phyloP scores from a whole-genome alignment of 2,329 filamentous ascomycete genomes.

The Knufia petricola region DNA sequence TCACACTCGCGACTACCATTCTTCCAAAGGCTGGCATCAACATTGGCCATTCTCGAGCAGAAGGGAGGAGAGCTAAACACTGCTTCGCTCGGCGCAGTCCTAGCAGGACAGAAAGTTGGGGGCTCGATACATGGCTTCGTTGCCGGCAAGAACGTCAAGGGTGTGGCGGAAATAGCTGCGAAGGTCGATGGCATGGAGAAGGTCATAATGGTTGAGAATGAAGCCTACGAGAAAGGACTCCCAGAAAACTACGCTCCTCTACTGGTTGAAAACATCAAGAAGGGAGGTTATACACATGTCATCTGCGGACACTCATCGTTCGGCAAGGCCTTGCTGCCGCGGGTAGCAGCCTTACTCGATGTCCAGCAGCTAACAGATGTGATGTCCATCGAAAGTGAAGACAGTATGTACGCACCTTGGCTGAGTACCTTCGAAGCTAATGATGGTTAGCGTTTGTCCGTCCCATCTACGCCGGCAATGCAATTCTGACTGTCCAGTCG shows the following conservation, averaged over 20 bases:
- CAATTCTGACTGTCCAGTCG: constrained; percentile 90
- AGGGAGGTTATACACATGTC: constrained; percentile 85
- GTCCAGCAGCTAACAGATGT: constrained; percentile 91
- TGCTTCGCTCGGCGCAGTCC: constrained; percentile 73
- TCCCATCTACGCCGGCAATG: constrained; percentile 95
- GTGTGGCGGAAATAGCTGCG: constrained; percentile 70
- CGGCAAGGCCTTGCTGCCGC: constrained; percentile 87
- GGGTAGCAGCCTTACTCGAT: constrained; percentile 84
- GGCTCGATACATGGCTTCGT: constrained; percentile 79
- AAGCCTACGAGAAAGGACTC: constrained; percentile 86
- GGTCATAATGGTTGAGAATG: constrained; percentile 79
- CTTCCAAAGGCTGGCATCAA: constrained; percentile 65
- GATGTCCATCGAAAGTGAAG: constrained; percentile 73
- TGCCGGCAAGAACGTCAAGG: constrained; percentile 67
- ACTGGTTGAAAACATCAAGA: constrained; percentile 92
- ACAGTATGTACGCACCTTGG: constrained; percentile 45
- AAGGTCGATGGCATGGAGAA: constrained; percentile 88
- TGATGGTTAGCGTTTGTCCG: constrained; percentile 64
- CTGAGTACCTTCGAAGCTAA: not conserved
- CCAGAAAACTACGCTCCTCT: constrained; percentile 92
- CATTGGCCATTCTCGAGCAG: constrained; percentile 86
- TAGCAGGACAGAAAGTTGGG: constrained; percentile 77
- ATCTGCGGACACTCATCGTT: constrained; percentile 88
- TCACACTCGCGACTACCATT: constrained; percentile 44
- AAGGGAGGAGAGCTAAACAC: constrained; percentile 76